Evolutionary conservation across 1,139 yeast species (phyloP), one percentile per base, ranked within the genome.

Genomic region (Hemisphaericaspora lyxosophila): DNA sequence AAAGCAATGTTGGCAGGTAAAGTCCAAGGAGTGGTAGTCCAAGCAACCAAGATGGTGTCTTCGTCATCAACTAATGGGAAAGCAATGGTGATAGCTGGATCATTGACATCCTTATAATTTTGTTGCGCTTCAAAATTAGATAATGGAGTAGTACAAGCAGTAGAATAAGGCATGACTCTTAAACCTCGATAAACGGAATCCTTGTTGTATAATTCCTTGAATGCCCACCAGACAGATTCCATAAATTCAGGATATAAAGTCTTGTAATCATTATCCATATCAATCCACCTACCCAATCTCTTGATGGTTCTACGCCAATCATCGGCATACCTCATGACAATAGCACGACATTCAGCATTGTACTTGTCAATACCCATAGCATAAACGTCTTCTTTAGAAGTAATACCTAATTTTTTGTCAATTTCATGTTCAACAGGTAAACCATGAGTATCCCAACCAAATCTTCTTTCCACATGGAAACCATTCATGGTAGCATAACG

Each of bases 11-110:
- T 92, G 18, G 96, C 86, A 33, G 98, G 98, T 58, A 92, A 75
- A 36, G 99, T 94, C 99, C 99, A 92, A 38, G 99, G 99, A 27
- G 99, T 92, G 46, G 99, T 92, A 32, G 99, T 92, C 99, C 99
- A 92, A 13, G 97, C 98, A 34, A 92, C 90, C 51, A 92, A 72
- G 49, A 76, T 71, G 40, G 96, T 87, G 54, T 85, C 80, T 48
- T 85, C 87, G 54, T 90, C 95, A 46, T 79, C 86, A 18, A 77
- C 69, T 41, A 88, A 71, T 46, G 89, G 89, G 75, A 92, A 94
- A 18, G 89, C 95, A 50, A 94, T 68, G 46, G 97, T 89, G 39
- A 94, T 89, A 7, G 97, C 96, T 15, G 99, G 99, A 61, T 92
- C 99, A 47, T 82, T 78, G 36, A 92, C 98, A 46, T 92, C 97